Conservation (phyloP, 2,329 filamentous ascomycete species). For the Beauveria bassiana region DNA sequence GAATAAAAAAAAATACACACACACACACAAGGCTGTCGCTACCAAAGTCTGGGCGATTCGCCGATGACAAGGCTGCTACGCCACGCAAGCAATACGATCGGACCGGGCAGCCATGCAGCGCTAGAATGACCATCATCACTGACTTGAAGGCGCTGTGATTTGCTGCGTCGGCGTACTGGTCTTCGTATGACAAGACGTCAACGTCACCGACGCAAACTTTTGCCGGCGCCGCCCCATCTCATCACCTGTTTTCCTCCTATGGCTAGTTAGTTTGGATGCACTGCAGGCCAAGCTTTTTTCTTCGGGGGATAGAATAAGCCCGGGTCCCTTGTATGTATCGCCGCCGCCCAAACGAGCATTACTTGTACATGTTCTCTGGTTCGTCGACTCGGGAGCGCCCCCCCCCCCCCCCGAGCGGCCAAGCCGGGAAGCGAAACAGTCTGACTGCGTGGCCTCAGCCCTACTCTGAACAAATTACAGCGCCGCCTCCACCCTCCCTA, state of each 20-base stretch:
- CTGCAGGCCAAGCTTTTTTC: not conserved
- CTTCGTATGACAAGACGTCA: not conserved
- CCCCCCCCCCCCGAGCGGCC: not conserved
- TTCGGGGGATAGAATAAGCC: not conserved
- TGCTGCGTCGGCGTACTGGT: not conserved
- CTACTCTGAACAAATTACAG: not conserved
- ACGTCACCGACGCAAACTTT: slow-evolving; percentile 3
- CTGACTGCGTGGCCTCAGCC: slow-evolving; percentile 7
- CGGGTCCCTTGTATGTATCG: not conserved
- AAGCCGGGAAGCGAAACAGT: not conserved
- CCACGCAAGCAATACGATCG: slow-evolving; percentile 8
- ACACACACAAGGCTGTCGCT: not conserved
- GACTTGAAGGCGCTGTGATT: not conserved
- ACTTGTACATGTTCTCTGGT: not conserved
- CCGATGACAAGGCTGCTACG: slow-evolving; percentile 4
- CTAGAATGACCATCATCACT: not conserved
- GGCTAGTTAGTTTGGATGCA: not conserved
- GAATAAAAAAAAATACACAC: too few species aligned
- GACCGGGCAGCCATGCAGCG: not conserved
- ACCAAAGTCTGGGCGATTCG: not conserved
- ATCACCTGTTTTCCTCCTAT: not conserved
- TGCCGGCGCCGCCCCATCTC: not conserved
- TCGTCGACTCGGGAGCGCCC: not conserved
- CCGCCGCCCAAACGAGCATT: not conserved
- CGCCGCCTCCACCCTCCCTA: not conserved